Evolutionary conservation across 2,329 filamentous ascomycete species (phyloP).

Genomic region (Fusarium multiceps): DNA sequence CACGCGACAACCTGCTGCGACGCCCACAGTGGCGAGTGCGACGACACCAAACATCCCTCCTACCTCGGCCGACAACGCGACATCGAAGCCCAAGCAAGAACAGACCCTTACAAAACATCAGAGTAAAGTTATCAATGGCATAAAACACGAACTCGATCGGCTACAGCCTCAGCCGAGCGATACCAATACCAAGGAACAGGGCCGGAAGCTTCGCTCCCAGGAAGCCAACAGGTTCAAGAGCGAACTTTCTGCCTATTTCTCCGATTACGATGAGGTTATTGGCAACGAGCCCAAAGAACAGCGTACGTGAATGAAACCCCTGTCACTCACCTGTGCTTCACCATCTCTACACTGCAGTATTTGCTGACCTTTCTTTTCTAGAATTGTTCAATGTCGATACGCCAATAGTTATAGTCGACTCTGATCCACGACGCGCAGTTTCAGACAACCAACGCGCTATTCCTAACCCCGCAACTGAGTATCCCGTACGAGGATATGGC

Average conservation of each 20-base stretch:
- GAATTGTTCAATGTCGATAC: conserved; percentile 80
- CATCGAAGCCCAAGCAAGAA: conserved; percentile 41
- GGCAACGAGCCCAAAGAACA: conserved; percentile 83
- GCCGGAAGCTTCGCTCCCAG: conserved; percentile 84
- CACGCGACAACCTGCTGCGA: conserved; percentile 42
- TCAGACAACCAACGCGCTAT: conserved; percentile 46
- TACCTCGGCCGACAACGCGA: conserved; percentile 26
- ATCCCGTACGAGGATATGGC: conserved; percentile 63
- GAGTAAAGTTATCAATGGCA: conserved; percentile 70
- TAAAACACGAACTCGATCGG: conserved; percentile 69
- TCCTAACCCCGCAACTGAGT: conserved; percentile 46
- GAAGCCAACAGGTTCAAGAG: conserved; percentile 89
- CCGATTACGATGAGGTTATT: conserved; percentile 94
- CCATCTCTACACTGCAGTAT: not conserved
- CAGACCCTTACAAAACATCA: conserved; percentile 61
- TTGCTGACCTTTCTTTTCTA: conserved; percentile 51
- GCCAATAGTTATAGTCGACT: conserved; percentile 76
- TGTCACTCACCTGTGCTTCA: conserved; percentile 26
- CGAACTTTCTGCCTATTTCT: conserved; percentile 89
- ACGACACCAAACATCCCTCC: conserved; percentile 32
- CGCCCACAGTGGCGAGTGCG: conserved; percentile 35
- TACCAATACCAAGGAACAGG: conserved; percentile 66
- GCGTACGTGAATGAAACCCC: conserved; percentile 64
- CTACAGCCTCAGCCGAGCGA: conserved; percentile 62
- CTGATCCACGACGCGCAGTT: conserved; percentile 49